These are phyloP conservation scores for Sophora flavescens DNA, from an alignment of 306 rosid species.

Conservation along the genomic window DNA sequence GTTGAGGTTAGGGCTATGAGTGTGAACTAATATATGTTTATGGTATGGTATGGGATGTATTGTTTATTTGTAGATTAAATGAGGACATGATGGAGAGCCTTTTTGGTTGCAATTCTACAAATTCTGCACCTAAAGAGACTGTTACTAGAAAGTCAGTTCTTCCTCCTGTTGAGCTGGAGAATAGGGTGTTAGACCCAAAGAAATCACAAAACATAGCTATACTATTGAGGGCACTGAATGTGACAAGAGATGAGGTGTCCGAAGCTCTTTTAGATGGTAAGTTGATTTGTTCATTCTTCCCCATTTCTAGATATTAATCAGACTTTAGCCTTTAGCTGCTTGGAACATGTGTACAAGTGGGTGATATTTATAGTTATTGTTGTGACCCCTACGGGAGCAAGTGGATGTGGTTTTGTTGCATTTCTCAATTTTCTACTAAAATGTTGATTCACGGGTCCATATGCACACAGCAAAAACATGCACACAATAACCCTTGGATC, in stretches of 20 bases:
- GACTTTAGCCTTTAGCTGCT: slow-evolving; percentile 14
- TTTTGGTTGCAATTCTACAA: slow-evolving; percentile 74
- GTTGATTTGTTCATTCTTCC: slow-evolving; percentile 39
- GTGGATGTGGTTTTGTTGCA: background rate
- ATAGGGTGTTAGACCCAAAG: slow-evolving; percentile 90
- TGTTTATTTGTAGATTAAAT: slow-evolving; percentile 65
- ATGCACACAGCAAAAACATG: slow-evolving; percentile 9
- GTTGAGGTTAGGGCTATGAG: background rate
- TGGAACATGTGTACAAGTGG: background rate
- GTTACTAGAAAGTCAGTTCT: slow-evolving; percentile 70
- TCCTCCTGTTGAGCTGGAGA: slow-evolving; percentile 75
- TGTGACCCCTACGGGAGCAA: background rate
- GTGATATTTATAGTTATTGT: background rate
- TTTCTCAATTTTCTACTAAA: background rate
- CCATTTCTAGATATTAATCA: slow-evolving; percentile 17
- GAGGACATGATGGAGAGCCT: slow-evolving; percentile 99
- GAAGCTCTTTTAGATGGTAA: slow-evolving; percentile 95
- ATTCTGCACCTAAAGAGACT: slow-evolving; percentile 65
- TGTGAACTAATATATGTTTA: slow-evolving; percentile 16
- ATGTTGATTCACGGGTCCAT: background rate
- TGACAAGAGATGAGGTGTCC: slow-evolving; percentile 88
- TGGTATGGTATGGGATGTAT: slow-evolving; percentile 23
- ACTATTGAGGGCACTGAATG: slow-evolving; percentile 91
- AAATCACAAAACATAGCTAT: slow-evolving; percentile 97
- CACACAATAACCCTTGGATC: background rate